A percentile compares a stretch with the other conserved stretches of the same genome.
Conservation (phyloP, 2,329 filamentous ascomycete genomes). For the Capronia epimyces region DNA sequence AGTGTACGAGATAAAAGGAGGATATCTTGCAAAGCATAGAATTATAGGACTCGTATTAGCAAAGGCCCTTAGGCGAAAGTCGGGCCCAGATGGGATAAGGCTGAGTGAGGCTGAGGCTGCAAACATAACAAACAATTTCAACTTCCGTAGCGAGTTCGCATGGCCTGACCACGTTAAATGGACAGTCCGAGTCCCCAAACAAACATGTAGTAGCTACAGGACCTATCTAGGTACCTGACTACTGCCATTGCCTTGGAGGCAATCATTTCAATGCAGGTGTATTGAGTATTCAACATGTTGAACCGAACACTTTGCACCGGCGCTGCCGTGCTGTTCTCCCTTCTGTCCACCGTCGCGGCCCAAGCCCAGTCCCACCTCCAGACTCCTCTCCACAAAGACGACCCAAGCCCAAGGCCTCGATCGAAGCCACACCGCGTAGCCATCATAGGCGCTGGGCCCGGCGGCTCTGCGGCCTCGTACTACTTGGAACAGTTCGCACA, state of each 20-base stretch:
- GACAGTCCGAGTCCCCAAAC: no score
- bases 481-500: conserved; percentile 68
- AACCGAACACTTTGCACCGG: not conserved
- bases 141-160: not conserved
- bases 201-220: conserved; percentile 3
- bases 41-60: no score
- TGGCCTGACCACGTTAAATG: no score
- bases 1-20: no score
- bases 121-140: conserved; percentile 11
- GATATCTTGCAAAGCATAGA: not conserved
- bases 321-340: not conserved
- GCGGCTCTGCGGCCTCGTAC: conserved; percentile 80
- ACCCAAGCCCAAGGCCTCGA: not conserved
- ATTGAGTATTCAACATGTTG: conserved; percentile 7
- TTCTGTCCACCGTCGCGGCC: conserved; percentile 4
- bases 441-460: conserved; percentile 69
- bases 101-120: conserved; percentile 3
- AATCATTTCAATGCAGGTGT: no score
- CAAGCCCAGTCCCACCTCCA: not conserved
- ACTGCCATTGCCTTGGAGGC: conserved; percentile 4
- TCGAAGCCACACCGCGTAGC: conserved; percentile 22
- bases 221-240: no score
- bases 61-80: no score
- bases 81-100: not conserved
- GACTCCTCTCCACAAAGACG: conserved; percentile 6